Evolutionary conservation across 139 green algal genomes (phyloP).

Genomic region (Coelastrella sp.): DNA sequence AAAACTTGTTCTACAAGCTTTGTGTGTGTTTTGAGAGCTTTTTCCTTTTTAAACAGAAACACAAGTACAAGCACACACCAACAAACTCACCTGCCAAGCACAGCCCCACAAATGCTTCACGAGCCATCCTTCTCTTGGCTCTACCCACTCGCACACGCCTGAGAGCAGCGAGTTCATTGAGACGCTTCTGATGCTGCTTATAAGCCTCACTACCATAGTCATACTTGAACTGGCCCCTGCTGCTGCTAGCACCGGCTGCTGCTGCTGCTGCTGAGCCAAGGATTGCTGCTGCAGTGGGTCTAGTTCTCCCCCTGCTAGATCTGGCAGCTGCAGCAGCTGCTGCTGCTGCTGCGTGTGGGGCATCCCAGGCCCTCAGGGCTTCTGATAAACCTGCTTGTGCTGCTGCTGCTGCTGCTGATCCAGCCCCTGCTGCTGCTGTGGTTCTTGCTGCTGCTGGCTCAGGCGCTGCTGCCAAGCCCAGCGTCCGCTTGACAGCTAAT

Average conservation of each 20-base stretch:
- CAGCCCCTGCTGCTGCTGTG: not conserved
- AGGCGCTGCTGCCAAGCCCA: not conserved
- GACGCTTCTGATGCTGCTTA: not conserved
- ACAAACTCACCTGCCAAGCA: slow-evolving; percentile 19
- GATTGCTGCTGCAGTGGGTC: not conserved
- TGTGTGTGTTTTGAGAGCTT: too few relatives aligned
- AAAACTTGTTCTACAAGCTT: too few relatives aligned
- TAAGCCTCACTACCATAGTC: not conserved
- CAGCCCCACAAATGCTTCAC: not conserved
- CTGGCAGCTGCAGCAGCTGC: not conserved
- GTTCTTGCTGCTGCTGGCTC: not conserved
- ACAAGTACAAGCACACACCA: not conserved
- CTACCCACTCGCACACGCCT: not conserved
- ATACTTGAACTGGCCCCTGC: not conserved
- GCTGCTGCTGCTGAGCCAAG: not conserved
- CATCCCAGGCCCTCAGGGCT: not conserved
- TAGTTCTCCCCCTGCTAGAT: not conserved
- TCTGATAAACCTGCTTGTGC: not conserved
- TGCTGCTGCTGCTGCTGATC: not conserved
- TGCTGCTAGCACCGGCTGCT: not conserved
- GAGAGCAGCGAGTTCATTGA: not conserved
- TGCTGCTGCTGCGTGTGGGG: not conserved
- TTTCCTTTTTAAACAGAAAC: too few relatives aligned
- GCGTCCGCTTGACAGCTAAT: not conserved
- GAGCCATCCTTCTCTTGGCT: not conserved